Percentiles rank a stretch among this genome's conserved stretches.
Evolutionary conservation across 441 rosid genomes (phyloP).

Genomic region (Pelargonium citronellum): DNA sequence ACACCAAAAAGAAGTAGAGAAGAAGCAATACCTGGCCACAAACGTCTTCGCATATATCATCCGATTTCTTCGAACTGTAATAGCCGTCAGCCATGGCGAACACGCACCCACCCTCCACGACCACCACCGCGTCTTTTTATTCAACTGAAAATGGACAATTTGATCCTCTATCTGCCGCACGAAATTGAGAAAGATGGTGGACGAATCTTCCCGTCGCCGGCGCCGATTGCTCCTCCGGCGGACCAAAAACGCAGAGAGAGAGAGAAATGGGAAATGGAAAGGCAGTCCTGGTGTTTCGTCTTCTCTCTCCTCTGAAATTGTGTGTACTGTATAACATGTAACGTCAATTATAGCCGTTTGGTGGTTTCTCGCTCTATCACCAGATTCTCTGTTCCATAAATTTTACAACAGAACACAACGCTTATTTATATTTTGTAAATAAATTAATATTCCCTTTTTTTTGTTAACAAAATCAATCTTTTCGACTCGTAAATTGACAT

Average conservation of each 20-base stretch:
- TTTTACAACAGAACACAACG: too few species aligned
- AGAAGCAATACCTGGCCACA: constrained; percentile 66
- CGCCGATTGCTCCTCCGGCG: not conserved
- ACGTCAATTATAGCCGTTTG: constrained; percentile 54
- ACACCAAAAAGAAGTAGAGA: too few species aligned
- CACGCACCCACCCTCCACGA: not conserved
- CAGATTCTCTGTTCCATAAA: too few species aligned
- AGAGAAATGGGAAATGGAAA: too few species aligned
- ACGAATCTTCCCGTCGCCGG: not conserved
- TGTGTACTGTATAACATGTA: constrained; percentile 3
- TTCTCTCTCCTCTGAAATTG: constrained; percentile 7
- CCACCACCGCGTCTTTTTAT: not conserved
- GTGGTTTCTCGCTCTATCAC: constrained; percentile 39
- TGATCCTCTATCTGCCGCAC: too few species aligned
- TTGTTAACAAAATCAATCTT: too few species aligned
- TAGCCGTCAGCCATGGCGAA: constrained; percentile 69
- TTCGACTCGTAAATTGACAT: too few species aligned
- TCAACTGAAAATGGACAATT: not conserved
- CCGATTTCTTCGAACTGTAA: constrained; percentile 75
- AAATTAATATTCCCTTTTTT: too few species aligned
- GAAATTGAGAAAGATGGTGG: too few species aligned
- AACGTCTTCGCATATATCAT: constrained; percentile 63
- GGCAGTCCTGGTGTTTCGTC: too few species aligned
- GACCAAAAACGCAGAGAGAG: too few species aligned
- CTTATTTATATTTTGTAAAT: too few species aligned